Evolutionary conservation across 2,329 filamentous ascomycete genomes (phyloP).

Genomic region (Paraconiothyrium brasiliense): DNA sequence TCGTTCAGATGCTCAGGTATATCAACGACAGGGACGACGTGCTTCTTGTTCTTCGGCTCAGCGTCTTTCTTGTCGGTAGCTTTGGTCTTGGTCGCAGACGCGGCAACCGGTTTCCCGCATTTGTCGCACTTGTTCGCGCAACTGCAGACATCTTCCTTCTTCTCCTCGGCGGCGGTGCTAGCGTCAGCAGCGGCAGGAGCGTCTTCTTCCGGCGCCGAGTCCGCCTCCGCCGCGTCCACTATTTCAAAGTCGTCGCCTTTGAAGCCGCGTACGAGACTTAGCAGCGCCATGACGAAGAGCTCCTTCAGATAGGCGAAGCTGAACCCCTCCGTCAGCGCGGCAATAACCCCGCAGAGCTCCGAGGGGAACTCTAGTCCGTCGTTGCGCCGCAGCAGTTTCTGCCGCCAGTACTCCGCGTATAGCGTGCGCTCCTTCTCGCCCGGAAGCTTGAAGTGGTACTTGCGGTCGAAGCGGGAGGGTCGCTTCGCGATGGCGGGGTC

Average conservation of each 20-base stretch:
- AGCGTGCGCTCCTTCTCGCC: conserved; percentile 40
- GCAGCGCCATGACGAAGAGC: conserved; percentile 50
- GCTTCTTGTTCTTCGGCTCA: conserved; percentile 28
- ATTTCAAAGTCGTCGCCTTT: conserved; percentile 39
- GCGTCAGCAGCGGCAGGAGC: neutral
- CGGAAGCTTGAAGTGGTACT: conserved; percentile 55
- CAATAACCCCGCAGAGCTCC: conserved; percentile 43
- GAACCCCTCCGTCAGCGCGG: conserved; percentile 50
- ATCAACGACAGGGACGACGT: conserved; percentile 32
- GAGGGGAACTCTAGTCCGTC: conserved; percentile 48
- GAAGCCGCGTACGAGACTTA: conserved; percentile 44
- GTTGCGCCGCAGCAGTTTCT: conserved; percentile 45
- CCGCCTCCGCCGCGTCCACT: conserved; percentile 37
- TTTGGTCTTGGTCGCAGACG: neutral
- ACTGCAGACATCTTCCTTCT: conserved; percentile 25
- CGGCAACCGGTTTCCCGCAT: conserved; percentile 30
- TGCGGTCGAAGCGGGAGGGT: conserved; percentile 57
- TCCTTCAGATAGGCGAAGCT: conserved; percentile 56
- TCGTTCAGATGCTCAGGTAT: conserved; percentile 34
- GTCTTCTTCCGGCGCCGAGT: conserved; percentile 20
- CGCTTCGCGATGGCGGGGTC: conserved; percentile 69
- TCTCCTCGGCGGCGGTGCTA: neutral
- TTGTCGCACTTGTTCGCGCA: conserved; percentile 30
- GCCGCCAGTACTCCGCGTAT: conserved; percentile 55
- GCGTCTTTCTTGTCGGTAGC: conserved; percentile 17